These are phyloP conservation scores for Nakazawaea anatomiae DNA, from an alignment of 805 yeast species.

Conservation along the genomic window DNA sequence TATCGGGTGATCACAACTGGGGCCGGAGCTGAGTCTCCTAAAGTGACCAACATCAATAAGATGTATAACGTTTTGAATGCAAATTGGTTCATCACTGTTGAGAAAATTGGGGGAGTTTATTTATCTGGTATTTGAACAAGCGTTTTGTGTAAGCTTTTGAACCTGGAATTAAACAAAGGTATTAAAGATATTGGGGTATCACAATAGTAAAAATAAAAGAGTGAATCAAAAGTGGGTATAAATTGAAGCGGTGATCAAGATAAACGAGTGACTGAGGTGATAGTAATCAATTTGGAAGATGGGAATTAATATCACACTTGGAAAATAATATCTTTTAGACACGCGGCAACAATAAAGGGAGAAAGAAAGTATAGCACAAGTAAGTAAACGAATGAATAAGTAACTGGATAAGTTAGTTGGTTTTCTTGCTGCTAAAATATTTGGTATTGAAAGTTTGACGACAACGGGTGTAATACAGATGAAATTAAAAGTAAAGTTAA, in stretches of 20 bases:
- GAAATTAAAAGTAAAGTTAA: too few species aligned
- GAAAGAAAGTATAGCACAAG: neutral
- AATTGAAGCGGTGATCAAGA: neutral
- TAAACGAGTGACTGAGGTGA: slow-evolving; percentile 9
- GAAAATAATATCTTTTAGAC: neutral
- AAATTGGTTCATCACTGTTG: slow-evolving; percentile 1
- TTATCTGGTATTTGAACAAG: too few species aligned
- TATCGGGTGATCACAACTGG: slow-evolving; percentile 21
- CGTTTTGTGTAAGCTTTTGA: too few species aligned
- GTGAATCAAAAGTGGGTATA: neutral
- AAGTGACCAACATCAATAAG: neutral
- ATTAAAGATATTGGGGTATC: neutral
- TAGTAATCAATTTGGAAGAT: neutral
- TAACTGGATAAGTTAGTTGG: neutral
- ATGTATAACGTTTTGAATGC: neutral
- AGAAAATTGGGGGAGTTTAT: neutral
- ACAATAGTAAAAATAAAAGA: neutral
- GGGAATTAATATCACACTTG: neutral
- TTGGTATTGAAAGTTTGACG: too few species aligned
- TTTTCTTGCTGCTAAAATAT: neutral
- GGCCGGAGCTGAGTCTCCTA: slow-evolving; percentile 10
- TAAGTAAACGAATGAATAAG: slow-evolving; percentile 1
- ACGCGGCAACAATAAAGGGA: neutral
- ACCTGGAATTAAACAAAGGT: neutral
- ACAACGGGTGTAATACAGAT: too few species aligned